Evolutionary conservation across 305 asterid species (phyloP), one percentile per base, ranked within the genome.

Genomic region (Plantago lanceolata): DNA sequence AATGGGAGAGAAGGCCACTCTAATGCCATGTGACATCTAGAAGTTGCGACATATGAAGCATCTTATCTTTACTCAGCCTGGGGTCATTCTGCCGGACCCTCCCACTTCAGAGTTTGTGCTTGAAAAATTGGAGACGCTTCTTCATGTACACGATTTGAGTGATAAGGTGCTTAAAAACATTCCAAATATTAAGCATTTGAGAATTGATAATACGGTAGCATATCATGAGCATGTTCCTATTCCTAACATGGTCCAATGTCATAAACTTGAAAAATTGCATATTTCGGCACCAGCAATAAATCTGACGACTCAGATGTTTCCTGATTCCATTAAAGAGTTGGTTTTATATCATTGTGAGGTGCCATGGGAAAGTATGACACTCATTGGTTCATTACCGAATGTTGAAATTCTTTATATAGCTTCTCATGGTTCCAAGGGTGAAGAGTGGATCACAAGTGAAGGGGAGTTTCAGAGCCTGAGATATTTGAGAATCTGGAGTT

Each of bases 361-460:
- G 2, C 28, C 28, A 3, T 24, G 28, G 28, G 28, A 3, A 24
- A 24, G 28, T 1, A 24, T 24, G 45, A 50, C 37, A 59, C 18
- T 31, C 17, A 55, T 55, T 28, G 60, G 60, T 33, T 44, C 51
- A 19, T 19, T 59, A 51, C 51, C 64, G 19, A 9, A 59, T 37
- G 51, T 59, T 19, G 37, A 59, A 59, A n/a, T 16, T 16, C 48
- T 59, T 1, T 35, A n/a, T n/a, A n/a, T n/a, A n/a, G n/a, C n/a
- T n/a, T n/a, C n/a, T n/a, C n/a, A n/a, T n/a, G n/a, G n/a, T n/a
- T n/a, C n/a, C 28, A 24, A 24, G 3, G 28, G 28, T 3, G 28
- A 24, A 24, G 28, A 24, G 28, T 24, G 28, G 28, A 24, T 24
- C 28, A 24, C 28, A 24, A 24, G 28, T 24, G 28, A 24, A 24